These are phyloP conservation scores for Xylaria sp. DNA, from an alignment of 2,329 filamentous ascomycete genomes.

Conservation along the genomic window DNA sequence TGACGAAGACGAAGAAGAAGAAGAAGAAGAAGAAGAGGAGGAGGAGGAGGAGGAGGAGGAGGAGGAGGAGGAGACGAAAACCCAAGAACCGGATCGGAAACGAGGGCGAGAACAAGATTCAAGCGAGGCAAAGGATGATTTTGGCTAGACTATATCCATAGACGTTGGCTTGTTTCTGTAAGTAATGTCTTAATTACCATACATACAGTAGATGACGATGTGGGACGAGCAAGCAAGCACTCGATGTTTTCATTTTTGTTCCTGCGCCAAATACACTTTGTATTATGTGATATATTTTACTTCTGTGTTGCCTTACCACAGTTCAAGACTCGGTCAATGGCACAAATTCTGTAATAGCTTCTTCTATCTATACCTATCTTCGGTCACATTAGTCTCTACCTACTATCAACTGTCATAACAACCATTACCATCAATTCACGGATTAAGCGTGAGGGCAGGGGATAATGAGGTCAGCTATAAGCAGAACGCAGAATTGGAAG, in stretches of 20 bases:
- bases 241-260: not conserved
- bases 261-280: not conserved
- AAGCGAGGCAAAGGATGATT: conserved; percentile 35
- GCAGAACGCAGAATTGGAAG: not conserved
- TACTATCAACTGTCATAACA: not conserved
- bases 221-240: not conserved
- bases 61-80: conserved; percentile 4
- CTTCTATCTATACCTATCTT: not conserved
- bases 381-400: too few relatives aligned
- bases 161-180: not conserved
- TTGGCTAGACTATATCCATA: conserved; percentile 32
- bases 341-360: too few relatives aligned
- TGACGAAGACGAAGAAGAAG: conserved; percentile 12
- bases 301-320: not conserved
- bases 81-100: not conserved
- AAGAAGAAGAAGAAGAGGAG: conserved; percentile 13
- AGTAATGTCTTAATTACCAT: conserved; percentile 15
- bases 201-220: conserved; percentile 10
- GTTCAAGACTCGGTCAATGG: not conserved
- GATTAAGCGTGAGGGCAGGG: not conserved
- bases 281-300: not conserved
- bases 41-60: conserved; percentile 3
- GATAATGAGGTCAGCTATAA: conserved; percentile 9
- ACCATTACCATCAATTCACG: not conserved
- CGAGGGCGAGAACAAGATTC: conserved; percentile 12